A percentile compares a stretch with the other conserved stretches of the same genome.
Evolutionary conservation across 2,329 filamentous ascomycete species (phyloP).

Genomic region (Fusarium sp.): DNA sequence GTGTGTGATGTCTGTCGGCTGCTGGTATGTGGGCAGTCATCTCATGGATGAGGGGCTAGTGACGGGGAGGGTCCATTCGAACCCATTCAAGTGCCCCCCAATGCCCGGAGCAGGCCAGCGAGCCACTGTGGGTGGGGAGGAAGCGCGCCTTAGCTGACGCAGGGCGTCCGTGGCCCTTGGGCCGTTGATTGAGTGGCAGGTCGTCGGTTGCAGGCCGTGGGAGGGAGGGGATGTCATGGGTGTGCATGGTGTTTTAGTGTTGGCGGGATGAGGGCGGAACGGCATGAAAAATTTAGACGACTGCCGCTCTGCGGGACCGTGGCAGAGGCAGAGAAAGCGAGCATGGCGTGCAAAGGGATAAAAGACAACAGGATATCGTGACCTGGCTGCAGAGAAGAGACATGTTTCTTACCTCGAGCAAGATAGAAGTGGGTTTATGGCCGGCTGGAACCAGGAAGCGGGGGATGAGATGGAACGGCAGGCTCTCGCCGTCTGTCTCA

Average conservation of each 20-base stretch:
- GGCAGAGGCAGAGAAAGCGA: conserved; percentile 2
- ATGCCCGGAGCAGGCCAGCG: conserved; percentile 21
- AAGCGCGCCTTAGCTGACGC: conserved; percentile 36
- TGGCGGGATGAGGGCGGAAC: conserved; percentile 30
- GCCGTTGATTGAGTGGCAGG: conserved; percentile 3
- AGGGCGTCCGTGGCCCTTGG: conserved; percentile 31
- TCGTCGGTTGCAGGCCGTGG: conserved; percentile 22
- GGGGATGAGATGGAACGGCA: neutral
- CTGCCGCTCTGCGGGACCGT: neutral
- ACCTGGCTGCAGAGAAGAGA: conserved; percentile 17
- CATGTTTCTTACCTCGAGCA: conserved; percentile 30
- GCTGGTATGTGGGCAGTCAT: conserved; percentile 47
- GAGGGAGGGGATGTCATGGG: conserved; percentile 29
- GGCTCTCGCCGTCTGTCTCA: neutral
- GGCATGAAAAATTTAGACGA: conserved; percentile 31
- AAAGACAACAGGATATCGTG: conserved; percentile 11
- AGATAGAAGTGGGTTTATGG: conserved; percentile 17
- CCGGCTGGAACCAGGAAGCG: neutral
- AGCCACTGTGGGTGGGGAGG: conserved; percentile 40
- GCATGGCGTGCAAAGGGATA: conserved; percentile 12
- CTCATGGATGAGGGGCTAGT: conserved; percentile 47
- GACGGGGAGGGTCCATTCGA: conserved; percentile 38
- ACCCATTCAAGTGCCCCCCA: conserved; percentile 26
- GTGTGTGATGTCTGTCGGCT: conserved; percentile 44
- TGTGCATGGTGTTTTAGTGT: conserved; percentile 38